Base-by-base conservation (phyloP, 2,329 filamentous ascomycete genomes). In the Chaetomiaceae sp. region DNA sequence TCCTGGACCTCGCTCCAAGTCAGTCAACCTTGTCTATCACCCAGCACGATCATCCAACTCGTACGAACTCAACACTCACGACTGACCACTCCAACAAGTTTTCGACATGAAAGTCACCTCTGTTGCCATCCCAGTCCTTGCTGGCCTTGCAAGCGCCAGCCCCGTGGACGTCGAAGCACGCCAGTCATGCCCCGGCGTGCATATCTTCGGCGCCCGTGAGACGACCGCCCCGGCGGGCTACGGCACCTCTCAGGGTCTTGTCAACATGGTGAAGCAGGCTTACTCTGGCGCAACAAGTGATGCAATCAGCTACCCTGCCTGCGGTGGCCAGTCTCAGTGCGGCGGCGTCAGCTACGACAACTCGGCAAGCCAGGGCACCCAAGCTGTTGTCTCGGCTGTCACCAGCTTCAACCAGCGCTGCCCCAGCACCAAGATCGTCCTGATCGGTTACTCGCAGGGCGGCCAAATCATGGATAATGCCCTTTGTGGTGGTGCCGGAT, bases 391-490 rank as follows among this genome's bases (percentile, higher is more conserved):
- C 2, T 75, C 67, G 33, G 79, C 78, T 7, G 80, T 86, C 2
- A 86, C 79, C 41, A 65, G 68, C 23, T 82, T 79, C 62, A 76
- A 83, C 60, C 64, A 70, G 23, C 66, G 70, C 49, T 85, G 81
- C 59, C 81, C 82, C 0, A 63, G 69, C 50, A 77, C 79, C 4
- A 69, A 82, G 62, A 70, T 85, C 21, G 77, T 84, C 1, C 64
- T 84, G 9, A 73, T 83, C 17, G 81, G 82, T 4, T 85, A 84
- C 65, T 82, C 78, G 1, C 80, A 82, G 73, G 81, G 81, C 14
- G 79, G 76, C 3, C 78, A 85, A 60, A 83, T 85, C 59, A 77
- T 82, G 67, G 80, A 85, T 58, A 80, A 81, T 56, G 80, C 80
- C 2, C 63, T 83, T 39, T 85, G 81, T 54, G 81, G 81, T n/a